Percentiles rank a stretch among this genome's conserved stretches.
Conservation (phyloP, 1,284 basidiomycete species). For the Cryptococcus depauperatus region DNA sequence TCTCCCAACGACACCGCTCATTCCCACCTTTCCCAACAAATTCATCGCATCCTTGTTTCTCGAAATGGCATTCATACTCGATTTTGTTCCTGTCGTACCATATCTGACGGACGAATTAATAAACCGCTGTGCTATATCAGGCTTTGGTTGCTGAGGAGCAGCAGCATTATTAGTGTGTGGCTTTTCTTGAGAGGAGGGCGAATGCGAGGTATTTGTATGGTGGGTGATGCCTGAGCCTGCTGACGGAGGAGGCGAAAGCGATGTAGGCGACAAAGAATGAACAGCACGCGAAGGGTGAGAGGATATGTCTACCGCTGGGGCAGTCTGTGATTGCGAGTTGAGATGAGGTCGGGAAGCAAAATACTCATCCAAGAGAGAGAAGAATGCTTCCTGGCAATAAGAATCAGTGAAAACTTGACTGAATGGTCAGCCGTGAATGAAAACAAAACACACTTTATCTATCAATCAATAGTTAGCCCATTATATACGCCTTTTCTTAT, state of each 20-base stretch:
- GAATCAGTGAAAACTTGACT: no score
- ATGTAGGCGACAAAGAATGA: neutral
- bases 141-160: conserved; percentile 6
- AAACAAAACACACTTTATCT: no score
- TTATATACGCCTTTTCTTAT: no score
- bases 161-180: neutral
- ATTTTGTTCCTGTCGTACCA: conserved; percentile 19
- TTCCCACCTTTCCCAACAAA: conserved; percentile 23
- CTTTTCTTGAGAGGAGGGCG: neutral
- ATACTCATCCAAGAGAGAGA: conserved; percentile 41
- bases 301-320: neutral
- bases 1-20: conserved; percentile 18
- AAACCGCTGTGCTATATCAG: conserved; percentile 24
- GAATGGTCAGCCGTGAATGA: no score
- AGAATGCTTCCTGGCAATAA: conserved; percentile 42
- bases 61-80: conserved; percentile 18
- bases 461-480: no score
- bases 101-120: conserved; percentile 23
- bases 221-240: no score
- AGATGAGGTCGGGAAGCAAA: conserved; percentile 39
- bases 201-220: conserved; percentile 1
- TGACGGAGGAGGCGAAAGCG: conserved; percentile 3
- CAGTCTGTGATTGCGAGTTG: neutral
- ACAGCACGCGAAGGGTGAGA: neutral
- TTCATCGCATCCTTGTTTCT: conserved; percentile 27